Evolutionary conservation across 352 stramenopile genomes (phyloP).

Genomic region (Blastocystis sp.): DNA sequence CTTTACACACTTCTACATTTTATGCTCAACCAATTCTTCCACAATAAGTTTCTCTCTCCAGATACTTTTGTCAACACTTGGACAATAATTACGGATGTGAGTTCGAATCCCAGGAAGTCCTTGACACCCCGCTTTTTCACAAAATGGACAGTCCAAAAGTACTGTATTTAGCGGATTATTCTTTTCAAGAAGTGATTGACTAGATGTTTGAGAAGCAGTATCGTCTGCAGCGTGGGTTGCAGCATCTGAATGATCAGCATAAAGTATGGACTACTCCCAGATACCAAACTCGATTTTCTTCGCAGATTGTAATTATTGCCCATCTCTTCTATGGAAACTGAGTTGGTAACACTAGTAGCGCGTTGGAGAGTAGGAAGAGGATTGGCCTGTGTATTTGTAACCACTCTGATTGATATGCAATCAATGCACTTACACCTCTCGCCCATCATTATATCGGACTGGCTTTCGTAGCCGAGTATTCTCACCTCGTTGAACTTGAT

Average conservation of each 20-base stretch:
- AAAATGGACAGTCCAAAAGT: constrained; percentile 49
- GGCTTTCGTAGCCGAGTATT: background rate
- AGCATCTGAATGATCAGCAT: background rate
- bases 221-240: background rate
- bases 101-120: constrained; percentile 35
- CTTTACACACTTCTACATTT: constrained; percentile 11
- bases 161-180: constrained; percentile 32
- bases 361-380: background rate
- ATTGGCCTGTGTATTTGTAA: background rate
- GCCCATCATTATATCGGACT: background rate
- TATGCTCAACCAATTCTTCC: background rate
- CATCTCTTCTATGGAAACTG: background rate
- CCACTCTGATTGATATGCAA: background rate
- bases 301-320: constrained; percentile 13
- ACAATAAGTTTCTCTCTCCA: constrained; percentile 25
- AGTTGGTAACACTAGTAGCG: background rate
- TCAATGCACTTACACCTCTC: background rate
- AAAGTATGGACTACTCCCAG: background rate
- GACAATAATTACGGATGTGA: constrained; percentile 44
- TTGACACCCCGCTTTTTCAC: constrained; percentile 33
- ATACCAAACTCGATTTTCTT: background rate
- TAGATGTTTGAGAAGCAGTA: background rate
- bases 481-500: background rate
- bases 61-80: constrained; percentile 6
- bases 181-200: background rate